A percentile compares a stretch with the other conserved stretches of the same genome.
These are phyloP conservation scores for Colletotrichum caudatum DNA, from an alignment of 2,329 filamentous ascomycete genomes.

Conservation along the genomic window DNA sequence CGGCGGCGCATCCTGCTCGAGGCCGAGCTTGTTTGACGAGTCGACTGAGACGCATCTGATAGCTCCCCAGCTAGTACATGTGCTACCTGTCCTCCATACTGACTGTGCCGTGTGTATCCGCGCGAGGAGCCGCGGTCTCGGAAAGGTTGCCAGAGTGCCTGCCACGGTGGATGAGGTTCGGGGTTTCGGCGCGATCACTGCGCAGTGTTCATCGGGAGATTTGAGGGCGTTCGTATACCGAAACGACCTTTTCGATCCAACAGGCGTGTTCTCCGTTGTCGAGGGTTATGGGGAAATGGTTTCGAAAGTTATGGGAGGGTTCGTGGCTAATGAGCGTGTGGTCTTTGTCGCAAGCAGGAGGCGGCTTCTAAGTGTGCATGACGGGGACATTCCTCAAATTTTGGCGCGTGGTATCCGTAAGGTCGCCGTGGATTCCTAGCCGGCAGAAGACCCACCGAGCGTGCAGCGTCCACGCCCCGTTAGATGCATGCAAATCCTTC, in stretches of 20 bases:
- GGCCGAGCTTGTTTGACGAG: conserved; percentile 45
- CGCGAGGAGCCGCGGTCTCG: conserved; percentile 58
- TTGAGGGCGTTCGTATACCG: not conserved
- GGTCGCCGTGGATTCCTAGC: conserved; percentile 33
- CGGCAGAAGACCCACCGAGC: conserved; percentile 23
- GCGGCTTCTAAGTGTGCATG: conserved; percentile 28
- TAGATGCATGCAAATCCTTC: conserved; percentile 36
- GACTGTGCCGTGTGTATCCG: conserved; percentile 53
- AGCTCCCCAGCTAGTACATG: conserved; percentile 53
- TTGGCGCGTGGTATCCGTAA: conserved; percentile 36
- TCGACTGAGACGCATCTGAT: conserved; percentile 46
- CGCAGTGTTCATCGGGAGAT: conserved; percentile 9
- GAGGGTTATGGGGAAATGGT: not conserved
- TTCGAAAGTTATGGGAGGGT: not conserved
- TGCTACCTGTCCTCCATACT: conserved; percentile 57
- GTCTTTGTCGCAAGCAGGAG: conserved; percentile 44
- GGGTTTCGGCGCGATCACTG: conserved; percentile 36
- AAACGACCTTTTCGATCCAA: not conserved
- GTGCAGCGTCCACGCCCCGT: conserved; percentile 18
- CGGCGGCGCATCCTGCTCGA: conserved; percentile 22
- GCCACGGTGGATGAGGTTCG: conserved; percentile 39
- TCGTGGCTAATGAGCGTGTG: conserved; percentile 9
- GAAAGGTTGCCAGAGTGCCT: conserved; percentile 49
- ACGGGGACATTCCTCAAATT: conserved; percentile 38
- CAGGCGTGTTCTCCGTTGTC: not conserved